A percentile compares a stretch with the other conserved stretches of the same genome.
These are phyloP conservation scores for Infundibulicybe gibba DNA, from an alignment of 768 basidiomycete species.

Conservation along the genomic window DNA sequence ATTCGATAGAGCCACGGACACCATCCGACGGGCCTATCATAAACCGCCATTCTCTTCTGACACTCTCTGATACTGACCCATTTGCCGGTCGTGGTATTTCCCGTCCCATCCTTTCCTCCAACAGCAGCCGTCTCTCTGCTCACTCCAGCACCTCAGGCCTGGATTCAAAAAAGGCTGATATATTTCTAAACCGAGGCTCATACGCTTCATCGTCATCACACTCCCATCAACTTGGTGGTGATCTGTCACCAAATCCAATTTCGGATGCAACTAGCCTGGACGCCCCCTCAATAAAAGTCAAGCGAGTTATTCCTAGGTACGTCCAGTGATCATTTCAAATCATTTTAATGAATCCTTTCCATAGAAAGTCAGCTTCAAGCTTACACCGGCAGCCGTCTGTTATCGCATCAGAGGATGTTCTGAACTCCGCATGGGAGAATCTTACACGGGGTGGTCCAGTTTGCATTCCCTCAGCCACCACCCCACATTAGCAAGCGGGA, in stretches of 20 bases:
- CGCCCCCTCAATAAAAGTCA: neutral
- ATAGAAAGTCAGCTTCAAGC: constrained; percentile 17
- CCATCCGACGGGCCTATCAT: constrained; percentile 38
- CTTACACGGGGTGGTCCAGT: constrained; percentile 11
- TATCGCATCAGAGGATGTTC: constrained; percentile 13
- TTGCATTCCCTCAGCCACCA: constrained; percentile 23
- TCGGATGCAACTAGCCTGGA: neutral
- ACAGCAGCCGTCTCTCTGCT: constrained; percentile 47
- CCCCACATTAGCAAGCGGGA: constrained; percentile 25
- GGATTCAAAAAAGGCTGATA: constrained; percentile 36
- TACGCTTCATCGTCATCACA: constrained; percentile 58
- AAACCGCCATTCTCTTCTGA: constrained; percentile 41
- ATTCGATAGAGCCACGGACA: constrained; percentile 51
- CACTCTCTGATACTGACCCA: constrained; percentile 62
- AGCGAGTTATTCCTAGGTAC: constrained; percentile 13
- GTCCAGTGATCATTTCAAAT: neutral
- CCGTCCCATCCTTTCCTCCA: constrained; percentile 32
- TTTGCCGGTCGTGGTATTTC: constrained; percentile 52
- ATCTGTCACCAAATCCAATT: constrained; percentile 16
- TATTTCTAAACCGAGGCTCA: constrained; percentile 40
- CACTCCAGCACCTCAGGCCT: constrained; percentile 49
- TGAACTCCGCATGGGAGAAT: constrained; percentile 20
- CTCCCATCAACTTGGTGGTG: constrained; percentile 33
- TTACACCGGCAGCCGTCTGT: constrained; percentile 18
- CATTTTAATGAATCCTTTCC: constrained; percentile 2